Percentiles rank a stretch among this genome's conserved stretches.
Evolutionary conservation across 2,329 filamentous ascomycete genomes (phyloP).

Genomic region (Venturia oleaginea): DNA sequence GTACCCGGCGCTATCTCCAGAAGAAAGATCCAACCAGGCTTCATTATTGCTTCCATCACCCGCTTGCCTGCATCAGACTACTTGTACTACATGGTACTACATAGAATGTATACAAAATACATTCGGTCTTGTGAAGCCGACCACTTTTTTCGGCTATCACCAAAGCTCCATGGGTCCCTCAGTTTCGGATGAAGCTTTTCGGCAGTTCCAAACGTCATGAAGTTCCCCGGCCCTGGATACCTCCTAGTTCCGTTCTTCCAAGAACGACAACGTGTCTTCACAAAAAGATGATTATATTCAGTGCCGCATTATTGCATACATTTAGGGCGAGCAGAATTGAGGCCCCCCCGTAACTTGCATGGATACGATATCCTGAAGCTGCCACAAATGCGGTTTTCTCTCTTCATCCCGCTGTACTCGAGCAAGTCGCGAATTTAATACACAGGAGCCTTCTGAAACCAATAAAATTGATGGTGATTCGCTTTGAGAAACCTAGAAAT

Average conservation of each 20-base stretch:
- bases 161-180: too few relatives aligned
- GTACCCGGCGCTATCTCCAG: background rate
- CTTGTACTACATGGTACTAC: too few relatives aligned
- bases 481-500: too few relatives aligned
- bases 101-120: too few relatives aligned
- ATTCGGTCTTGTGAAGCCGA: too few relatives aligned
- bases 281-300: background rate
- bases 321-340: background rate
- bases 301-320: background rate
- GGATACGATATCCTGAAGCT: too few relatives aligned
- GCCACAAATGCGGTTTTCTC: too few relatives aligned
- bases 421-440: too few relatives aligned
- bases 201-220: background rate
- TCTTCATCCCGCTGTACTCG: too few relatives aligned
- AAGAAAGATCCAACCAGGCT: background rate
- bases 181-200: background rate
- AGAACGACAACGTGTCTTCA: background rate
- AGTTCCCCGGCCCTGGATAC: background rate
- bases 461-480: too few relatives aligned
- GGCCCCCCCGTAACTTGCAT: background rate
- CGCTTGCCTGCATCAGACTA: background rate
- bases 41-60: background rate
- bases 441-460: too few relatives aligned
- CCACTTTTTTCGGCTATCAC: too few relatives aligned
- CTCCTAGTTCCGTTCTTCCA: background rate